phyloP scores from a whole-genome alignment of 2,329 filamentous ascomycete species.

The Fusarium pseudoanthophilum region DNA sequence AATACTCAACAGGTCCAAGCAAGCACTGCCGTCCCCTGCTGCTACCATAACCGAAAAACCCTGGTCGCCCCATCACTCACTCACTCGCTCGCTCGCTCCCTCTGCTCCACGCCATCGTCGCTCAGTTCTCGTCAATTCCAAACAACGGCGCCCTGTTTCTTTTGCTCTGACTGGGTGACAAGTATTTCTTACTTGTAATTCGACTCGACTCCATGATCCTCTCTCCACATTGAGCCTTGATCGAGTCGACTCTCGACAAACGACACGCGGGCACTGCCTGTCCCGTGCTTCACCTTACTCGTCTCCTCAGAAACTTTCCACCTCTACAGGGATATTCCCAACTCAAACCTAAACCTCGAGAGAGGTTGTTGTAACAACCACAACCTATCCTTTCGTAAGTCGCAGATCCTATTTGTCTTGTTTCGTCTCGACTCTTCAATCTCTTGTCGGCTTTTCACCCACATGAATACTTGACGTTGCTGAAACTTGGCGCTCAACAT shows the following conservation, averaged over 20 bases:
- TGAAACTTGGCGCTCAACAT: constrained; percentile 18
- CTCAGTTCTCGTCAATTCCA: constrained; percentile 39
- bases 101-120: constrained; percentile 35
- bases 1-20: constrained; percentile 6
- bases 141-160: constrained; percentile 39
- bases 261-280: constrained; percentile 29
- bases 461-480: constrained; percentile 12
- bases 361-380: constrained; percentile 40
- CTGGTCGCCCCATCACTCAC: constrained; percentile 34
- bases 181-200: constrained; percentile 14
- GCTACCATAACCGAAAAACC: constrained; percentile 34
- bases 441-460: constrained; percentile 4
- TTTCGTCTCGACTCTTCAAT: constrained; percentile 2
- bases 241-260: constrained; percentile 17
- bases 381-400: constrained; percentile 43
- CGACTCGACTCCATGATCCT: constrained; percentile 38
- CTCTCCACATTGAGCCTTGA: constrained; percentile 34
- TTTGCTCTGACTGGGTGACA: constrained; percentile 25
- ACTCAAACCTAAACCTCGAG: constrained; percentile 38
- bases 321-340: constrained; percentile 43
- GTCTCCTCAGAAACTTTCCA: constrained; percentile 44
- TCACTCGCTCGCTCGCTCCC: constrained; percentile 27
- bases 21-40: constrained; percentile 28
- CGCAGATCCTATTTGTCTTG: constrained; percentile 18
- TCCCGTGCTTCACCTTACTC: constrained; percentile 31